Percentiles rank a stretch among this genome's conserved stretches.
These are phyloP conservation scores for Cercospora zeae-maydis DNA, from an alignment of 2,329 filamentous ascomycete species.

Conservation along the genomic window DNA sequence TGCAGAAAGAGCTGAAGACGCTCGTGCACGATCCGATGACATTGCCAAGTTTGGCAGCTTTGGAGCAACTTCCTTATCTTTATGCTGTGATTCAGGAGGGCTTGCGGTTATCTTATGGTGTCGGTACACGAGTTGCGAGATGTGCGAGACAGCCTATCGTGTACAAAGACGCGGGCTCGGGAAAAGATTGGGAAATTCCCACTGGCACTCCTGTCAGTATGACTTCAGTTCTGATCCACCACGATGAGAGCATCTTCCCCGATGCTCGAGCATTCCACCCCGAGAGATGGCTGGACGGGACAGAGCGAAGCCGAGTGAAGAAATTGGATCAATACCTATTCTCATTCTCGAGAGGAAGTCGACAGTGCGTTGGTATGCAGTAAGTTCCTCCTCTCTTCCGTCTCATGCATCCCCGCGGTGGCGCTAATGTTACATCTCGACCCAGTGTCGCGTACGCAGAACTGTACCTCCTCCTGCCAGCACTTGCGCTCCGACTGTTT, in stretches of 20 bases:
- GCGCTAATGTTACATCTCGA: too few species aligned
- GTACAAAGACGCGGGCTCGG: not conserved
- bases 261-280: constrained; percentile 31
- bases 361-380: constrained; percentile 14
- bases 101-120: constrained; percentile 24
- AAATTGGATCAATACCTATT: constrained; percentile 8
- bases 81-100: constrained; percentile 25
- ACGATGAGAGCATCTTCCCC: constrained; percentile 33
- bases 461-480: too few species aligned
- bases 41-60: constrained; percentile 3
- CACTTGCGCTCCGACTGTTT: too few species aligned
- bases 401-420: too few species aligned
- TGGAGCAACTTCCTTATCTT: constrained; percentile 26
- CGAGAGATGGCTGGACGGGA: constrained; percentile 33
- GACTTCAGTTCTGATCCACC: constrained; percentile 32
- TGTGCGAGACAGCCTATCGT: constrained; percentile 17
- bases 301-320: not conserved
- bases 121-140: constrained; percentile 14
- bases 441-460: too few species aligned
- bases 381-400: not conserved
- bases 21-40: constrained; percentile 1
- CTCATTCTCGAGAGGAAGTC: constrained; percentile 8
- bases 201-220: constrained; percentile 29
- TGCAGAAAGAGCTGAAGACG: constrained; percentile 10
- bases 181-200: constrained; percentile 15